Evolutionary conservation across 345 rosid species (phyloP).

Genomic region (Acer campestre): DNA sequence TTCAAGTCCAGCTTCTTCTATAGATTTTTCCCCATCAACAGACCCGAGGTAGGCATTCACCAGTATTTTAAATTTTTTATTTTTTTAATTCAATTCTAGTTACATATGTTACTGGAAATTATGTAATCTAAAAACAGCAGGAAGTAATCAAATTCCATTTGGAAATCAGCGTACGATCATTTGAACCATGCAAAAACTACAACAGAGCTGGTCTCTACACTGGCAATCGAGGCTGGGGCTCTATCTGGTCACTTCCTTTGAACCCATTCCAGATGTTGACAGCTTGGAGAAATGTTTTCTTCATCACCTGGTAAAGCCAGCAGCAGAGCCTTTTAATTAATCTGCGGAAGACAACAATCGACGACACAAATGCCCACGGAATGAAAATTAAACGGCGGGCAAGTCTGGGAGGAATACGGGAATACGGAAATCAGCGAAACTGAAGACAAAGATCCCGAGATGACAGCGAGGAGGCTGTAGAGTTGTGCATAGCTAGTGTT

Average conservation of each 20-base stretch:
- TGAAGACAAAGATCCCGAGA: neutral
- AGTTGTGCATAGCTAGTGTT: neutral
- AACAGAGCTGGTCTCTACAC: too few species aligned
- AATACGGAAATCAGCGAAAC: neutral
- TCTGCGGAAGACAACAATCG: neutral
- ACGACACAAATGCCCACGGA: neutral
- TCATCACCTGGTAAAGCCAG: neutral
- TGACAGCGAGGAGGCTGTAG: neutral
- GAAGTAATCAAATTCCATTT: too few species aligned
- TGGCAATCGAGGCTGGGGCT: too few species aligned
- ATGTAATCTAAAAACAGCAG: too few species aligned
- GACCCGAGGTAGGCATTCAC: conserved; percentile 32
- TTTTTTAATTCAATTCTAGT: too few species aligned
- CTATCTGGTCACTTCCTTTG: neutral
- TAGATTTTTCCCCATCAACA: neutral
- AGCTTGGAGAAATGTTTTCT: neutral
- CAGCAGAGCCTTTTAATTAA: neutral
- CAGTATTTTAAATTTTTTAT: conserved; percentile 28
- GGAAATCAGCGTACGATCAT: too few species aligned
- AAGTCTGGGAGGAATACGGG: neutral
- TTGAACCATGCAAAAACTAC: too few species aligned
- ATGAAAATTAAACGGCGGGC: neutral
- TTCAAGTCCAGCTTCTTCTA: conserved; percentile 18
- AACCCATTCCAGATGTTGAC: neutral
- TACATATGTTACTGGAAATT: too few species aligned